A percentile compares a stretch with the other conserved stretches of the same genome.
Conservation (phyloP, 345 rosid species). For the Arabis hirsuta region DNA sequence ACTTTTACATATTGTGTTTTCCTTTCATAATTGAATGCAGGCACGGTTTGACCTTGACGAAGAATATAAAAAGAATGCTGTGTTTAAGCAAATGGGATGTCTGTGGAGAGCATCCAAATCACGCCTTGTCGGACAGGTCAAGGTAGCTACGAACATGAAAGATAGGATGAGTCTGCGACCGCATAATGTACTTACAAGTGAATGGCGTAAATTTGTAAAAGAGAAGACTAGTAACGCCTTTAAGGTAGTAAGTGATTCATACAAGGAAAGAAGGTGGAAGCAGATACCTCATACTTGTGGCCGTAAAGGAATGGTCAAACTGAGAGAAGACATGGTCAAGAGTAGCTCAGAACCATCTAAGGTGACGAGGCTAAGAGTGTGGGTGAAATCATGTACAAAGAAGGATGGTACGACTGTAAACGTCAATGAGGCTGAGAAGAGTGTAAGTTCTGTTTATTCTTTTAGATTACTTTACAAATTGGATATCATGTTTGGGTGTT, state of each 20-base stretch:
- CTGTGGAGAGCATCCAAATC: neutral
- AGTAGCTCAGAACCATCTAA: neutral
- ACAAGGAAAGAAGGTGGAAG: neutral
- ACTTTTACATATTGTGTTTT: too few species aligned
- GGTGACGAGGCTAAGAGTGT: neutral
- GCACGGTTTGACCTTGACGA: conserved; percentile 1
- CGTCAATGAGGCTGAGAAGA: neutral
- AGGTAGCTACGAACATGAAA: neutral
- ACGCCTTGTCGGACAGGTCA: neutral
- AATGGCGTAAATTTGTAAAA: neutral
- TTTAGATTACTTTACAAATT: neutral
- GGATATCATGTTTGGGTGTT: too few species aligned
- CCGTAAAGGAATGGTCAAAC: conserved; percentile 1
- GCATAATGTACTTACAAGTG: neutral
- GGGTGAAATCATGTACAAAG: neutral
- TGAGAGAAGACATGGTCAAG: neutral
- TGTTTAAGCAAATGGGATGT: neutral
- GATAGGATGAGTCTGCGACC: neutral
- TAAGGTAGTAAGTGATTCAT: neutral
- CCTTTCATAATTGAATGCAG: neutral
- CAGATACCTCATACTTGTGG: neutral
- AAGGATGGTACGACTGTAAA: neutral
- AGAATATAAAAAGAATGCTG: neutral
- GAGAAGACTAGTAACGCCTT: neutral
- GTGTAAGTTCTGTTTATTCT: neutral